phyloP scores from a whole-genome alignment of 768 basidiomycete genomes.

The Boletus edulis region DNA sequence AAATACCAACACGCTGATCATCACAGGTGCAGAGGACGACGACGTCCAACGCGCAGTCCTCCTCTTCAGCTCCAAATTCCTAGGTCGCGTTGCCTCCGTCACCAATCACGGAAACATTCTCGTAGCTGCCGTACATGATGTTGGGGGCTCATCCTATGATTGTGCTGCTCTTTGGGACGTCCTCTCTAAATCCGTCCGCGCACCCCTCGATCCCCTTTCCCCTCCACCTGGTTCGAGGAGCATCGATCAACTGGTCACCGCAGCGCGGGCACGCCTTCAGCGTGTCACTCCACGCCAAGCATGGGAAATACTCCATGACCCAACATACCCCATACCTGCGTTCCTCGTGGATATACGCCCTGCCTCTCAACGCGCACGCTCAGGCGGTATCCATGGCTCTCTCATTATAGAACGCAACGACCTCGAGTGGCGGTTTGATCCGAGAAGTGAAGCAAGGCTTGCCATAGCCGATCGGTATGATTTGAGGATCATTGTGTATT shows the following conservation, averaged over 20 bases:
- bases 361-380: slow-evolving; percentile 50
- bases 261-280: slow-evolving; percentile 61
- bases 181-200: slow-evolving; percentile 57
- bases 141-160: slow-evolving; percentile 58
- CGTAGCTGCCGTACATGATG: slow-evolving; percentile 50
- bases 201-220: slow-evolving; percentile 56
- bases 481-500: slow-evolving; percentile 69
- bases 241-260: slow-evolving; percentile 54
- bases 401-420: slow-evolving; percentile 73
- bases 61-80: slow-evolving; percentile 64
- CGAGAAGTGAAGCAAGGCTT: slow-evolving; percentile 55
- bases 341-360: slow-evolving; percentile 80
- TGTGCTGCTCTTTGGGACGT: slow-evolving; percentile 68
- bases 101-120: slow-evolving; percentile 34
- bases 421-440: slow-evolving; percentile 81
- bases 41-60: slow-evolving; percentile 67
- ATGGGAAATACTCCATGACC: slow-evolving; percentile 54
- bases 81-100: slow-evolving; percentile 52
- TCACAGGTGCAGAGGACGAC: slow-evolving; percentile 54
- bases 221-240: slow-evolving; percentile 66
- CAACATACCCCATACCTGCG: slow-evolving; percentile 54
- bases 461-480: slow-evolving; percentile 75
- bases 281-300: slow-evolving; percentile 62
- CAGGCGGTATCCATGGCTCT: slow-evolving; percentile 66
- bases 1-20: slow-evolving; percentile 46